Conservation (phyloP, 108 stramenopile genomes). For the Mediolabrus comicus region DNA sequence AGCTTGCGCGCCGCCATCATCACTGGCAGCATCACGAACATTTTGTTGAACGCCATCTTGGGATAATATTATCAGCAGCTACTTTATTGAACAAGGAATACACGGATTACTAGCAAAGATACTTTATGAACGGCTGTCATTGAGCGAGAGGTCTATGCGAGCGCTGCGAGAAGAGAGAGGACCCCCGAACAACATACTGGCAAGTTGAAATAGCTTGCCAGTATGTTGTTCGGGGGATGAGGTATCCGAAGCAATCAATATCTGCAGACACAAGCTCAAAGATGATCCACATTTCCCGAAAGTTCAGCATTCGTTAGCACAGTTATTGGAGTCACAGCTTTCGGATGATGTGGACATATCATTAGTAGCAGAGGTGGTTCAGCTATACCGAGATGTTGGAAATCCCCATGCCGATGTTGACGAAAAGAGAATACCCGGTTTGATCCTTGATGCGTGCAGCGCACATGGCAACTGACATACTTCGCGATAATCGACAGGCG, state of each 20-base stretch:
- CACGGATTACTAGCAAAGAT: too few relatives aligned
- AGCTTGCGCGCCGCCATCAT: conserved; percentile 87
- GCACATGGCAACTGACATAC: conserved; percentile 18
- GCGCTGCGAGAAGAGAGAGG: background rate
- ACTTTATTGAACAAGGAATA: too few relatives aligned
- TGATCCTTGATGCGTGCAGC: conserved; percentile 22
- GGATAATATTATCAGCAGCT: background rate
- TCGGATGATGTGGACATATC: background rate
- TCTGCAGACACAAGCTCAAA: conserved; percentile 23
- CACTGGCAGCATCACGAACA: conserved; percentile 85
- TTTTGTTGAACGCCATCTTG: conserved; percentile 66
- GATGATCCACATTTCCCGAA: conserved; percentile 20
- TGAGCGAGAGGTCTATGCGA: too few relatives aligned
- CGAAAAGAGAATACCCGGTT: conserved; percentile 20
- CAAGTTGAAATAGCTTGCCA: background rate
- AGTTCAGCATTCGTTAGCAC: conserved; percentile 27
- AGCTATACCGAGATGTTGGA: conserved; percentile 13
- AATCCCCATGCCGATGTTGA: conserved; percentile 1
- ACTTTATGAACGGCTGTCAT: too few relatives aligned
- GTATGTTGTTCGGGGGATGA: background rate
- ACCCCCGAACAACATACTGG: background rate
- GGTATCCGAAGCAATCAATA: conserved; percentile 14
- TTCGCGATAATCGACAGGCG: conserved; percentile 7
- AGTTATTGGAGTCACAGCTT: conserved; percentile 14
- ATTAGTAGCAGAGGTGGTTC: conserved; percentile 2